Evolutionary conservation across 495 filamentous ascomycete species (phyloP).

Genomic region (Neurospora sp.): DNA sequence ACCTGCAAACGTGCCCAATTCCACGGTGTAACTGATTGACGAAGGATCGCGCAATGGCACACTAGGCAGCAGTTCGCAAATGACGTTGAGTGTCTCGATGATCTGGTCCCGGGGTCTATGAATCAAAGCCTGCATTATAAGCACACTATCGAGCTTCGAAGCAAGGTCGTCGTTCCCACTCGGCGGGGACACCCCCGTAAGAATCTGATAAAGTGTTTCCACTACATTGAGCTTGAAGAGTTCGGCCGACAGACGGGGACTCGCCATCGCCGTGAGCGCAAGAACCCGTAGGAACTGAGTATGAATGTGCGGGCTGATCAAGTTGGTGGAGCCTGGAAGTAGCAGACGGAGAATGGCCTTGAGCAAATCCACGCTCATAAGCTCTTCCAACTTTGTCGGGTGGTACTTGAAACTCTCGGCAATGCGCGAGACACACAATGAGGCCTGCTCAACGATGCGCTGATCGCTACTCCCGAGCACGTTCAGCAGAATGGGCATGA

Average conservation of each 20-base stretch:
- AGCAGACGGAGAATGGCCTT: constrained; percentile 82
- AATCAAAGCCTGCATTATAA: constrained; percentile 98
- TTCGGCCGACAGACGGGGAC: constrained; percentile 77
- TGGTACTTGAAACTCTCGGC: constrained; percentile 92
- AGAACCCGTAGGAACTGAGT: constrained; percentile 92
- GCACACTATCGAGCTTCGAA: constrained; percentile 88
- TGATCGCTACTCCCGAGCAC: constrained; percentile 90
- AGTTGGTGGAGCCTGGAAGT: constrained; percentile 87
- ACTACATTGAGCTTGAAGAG: constrained; percentile 95
- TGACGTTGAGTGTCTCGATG: constrained; percentile 93
- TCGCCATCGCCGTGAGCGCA: constrained; percentile 77
- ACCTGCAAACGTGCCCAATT: constrained; percentile 27
- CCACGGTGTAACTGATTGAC: constrained; percentile 39
- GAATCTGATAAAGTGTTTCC: constrained; percentile 93
- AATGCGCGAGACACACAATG: constrained; percentile 90
- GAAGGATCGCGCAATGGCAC: constrained; percentile 44
- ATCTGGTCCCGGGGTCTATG: constrained; percentile 95
- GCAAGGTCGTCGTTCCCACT: constrained; percentile 68
- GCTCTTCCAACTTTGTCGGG: constrained; percentile 77
- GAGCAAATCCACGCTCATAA: constrained; percentile 79
- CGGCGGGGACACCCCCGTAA: constrained; percentile 92
- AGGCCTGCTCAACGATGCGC: constrained; percentile 93
- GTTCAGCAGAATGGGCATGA: constrained; percentile 89
- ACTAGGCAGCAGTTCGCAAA: constrained; percentile 85
- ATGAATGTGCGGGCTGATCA: constrained; percentile 91